Evolutionary conservation across 164 flowering plant species (phyloP).

Genomic region (Aristolochia contorta): DNA sequence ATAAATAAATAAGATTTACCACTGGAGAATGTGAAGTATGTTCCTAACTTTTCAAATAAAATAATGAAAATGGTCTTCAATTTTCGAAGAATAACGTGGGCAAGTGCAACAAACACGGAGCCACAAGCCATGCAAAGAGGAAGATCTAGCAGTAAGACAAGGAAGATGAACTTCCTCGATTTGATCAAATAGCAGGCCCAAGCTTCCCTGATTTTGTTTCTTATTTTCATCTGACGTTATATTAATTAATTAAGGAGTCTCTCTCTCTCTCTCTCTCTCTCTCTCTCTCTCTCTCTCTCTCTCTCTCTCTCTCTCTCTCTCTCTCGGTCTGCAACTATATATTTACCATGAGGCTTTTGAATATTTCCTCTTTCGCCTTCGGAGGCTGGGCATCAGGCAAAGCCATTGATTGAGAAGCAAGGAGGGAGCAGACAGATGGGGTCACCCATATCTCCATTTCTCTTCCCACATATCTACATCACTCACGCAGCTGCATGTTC

Average conservation of each 20-base stretch:
- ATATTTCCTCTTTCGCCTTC: neutral
- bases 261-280: neutral
- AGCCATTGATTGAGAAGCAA: neutral
- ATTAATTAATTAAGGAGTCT: no score
- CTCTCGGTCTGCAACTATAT: neutral
- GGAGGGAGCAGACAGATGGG: neutral
- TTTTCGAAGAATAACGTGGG: constrained; percentile 8
- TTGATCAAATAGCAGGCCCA: constrained; percentile 17
- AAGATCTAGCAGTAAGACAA: constrained; percentile 7
- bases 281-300: neutral
- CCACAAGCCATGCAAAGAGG: constrained; percentile 13
- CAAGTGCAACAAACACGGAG: constrained; percentile 23
- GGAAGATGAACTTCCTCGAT: constrained; percentile 10
- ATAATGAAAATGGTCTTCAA: neutral
- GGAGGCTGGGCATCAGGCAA: neutral
- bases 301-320: neutral
- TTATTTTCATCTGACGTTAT: neutral
- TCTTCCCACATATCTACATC: constrained; percentile 20
- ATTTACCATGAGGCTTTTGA: neutral
- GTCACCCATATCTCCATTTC: constrained; percentile 14
- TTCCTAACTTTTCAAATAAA: neutral
- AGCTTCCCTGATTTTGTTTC: constrained; percentile 11
- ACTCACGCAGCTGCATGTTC: constrained; percentile 52
- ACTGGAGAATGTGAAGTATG: neutral
- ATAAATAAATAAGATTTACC: neutral